A percentile compares a stretch with the other conserved stretches of the same genome.
These are phyloP conservation scores for Candida berthetii DNA, from an alignment of 805 yeast genomes.

Conservation along the genomic window DNA sequence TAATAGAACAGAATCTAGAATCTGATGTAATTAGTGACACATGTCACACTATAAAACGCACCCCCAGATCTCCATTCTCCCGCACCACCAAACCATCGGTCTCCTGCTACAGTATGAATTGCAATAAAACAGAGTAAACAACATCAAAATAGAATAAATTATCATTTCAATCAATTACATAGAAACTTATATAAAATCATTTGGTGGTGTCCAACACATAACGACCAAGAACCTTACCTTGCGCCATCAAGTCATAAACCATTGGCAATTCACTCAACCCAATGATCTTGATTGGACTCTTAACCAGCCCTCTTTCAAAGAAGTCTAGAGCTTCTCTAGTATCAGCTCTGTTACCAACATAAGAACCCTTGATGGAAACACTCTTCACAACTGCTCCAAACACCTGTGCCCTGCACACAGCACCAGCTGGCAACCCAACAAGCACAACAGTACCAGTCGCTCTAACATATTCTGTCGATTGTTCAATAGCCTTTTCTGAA, in stretches of 20 bases:
- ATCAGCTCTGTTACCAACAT: no score
- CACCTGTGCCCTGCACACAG: slow-evolving; percentile 33
- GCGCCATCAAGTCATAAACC: slow-evolving; percentile 45
- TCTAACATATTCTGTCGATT: slow-evolving; percentile 41
- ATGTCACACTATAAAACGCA: neutral
- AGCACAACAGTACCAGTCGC: slow-evolving; percentile 50
- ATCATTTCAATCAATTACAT: no score
- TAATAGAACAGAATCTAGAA: no score
- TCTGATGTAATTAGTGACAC: no score
- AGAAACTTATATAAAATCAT: slow-evolving; percentile 16
- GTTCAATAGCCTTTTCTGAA: slow-evolving; percentile 40
- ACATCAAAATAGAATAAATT: no score
- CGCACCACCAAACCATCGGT: no score
- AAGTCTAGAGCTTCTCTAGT: no score
- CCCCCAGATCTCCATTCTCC: neutral
- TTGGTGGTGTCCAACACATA: slow-evolving; percentile 70
- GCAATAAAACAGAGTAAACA: no score
- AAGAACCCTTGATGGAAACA: slow-evolving; percentile 32
- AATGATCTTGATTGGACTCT: slow-evolving; percentile 47
- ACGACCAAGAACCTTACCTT: slow-evolving; percentile 57
- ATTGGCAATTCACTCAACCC: slow-evolving; percentile 43
- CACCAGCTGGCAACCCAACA: slow-evolving; percentile 50
- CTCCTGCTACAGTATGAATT: no score
- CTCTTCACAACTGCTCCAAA: slow-evolving; percentile 39
- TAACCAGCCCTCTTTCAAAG: slow-evolving; percentile 53